Base-by-base conservation (phyloP, 306 rosid species). In the Quercus bicolor region DNA sequence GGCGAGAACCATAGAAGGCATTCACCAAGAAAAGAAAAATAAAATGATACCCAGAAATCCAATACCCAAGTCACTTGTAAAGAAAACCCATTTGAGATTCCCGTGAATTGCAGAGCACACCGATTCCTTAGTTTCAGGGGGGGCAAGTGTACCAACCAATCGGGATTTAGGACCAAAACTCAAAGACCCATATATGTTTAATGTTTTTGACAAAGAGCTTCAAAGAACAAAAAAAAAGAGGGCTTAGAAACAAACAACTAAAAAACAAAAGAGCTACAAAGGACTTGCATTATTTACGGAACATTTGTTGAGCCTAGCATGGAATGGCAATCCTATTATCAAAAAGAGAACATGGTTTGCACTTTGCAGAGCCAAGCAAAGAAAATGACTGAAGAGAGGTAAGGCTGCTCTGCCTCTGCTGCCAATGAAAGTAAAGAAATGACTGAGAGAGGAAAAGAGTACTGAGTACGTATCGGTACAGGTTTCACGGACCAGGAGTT, bases 401-500 rank as follows among this genome's bases (percentile, higher is more conserved):
- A 72, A 72, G 78, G 76, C 55, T 76, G 73, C 65, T 40, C 71
- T 86, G 79, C 37, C 69, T 51, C 73, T 86, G 79, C 37, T 66
- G 61, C 52, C 66, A 53, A 70, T n/a, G 48, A 37, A 74, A 81
- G 81, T 66, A 82, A 85, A 37, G 85, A 85, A 74, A 81, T 69
- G 11, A 37, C 45, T 37, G 81, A 56, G 52, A 66, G 34, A 52
- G 55, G 80, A 74, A 53, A 34, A 70, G 68, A 55, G 53, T 21
- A 56, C 15, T 54, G 73, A 12, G 88, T 74, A 81, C 37, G 81
- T 83, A 79, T 69, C 45, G 78, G 83, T 71, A 77, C 80, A 82
- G 85, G 74, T 80, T 84, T 87, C 92, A 85, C 83, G 90, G 89
- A 83, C 87, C 90, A 85, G 92, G 92, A 87, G 90, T 77, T 89